phyloP scores from a whole-genome alignment of 139 green algal genomes.

The Closterium sp. region DNA sequence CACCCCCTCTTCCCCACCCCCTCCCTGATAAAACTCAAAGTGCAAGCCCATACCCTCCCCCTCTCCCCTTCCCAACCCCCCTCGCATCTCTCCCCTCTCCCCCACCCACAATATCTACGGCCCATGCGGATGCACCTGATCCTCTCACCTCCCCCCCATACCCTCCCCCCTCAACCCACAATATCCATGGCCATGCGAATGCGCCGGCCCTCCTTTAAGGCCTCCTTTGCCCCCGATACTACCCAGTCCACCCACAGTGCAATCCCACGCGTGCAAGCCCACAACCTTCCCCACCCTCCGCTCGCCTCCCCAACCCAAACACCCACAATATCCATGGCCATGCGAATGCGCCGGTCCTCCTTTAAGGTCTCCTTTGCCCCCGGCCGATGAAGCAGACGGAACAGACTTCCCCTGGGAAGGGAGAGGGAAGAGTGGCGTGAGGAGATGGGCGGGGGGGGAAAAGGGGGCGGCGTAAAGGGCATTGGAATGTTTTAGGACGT shows the following conservation, averaged over 20 bases:
- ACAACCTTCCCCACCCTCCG: too few species aligned
- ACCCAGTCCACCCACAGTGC: too few species aligned
- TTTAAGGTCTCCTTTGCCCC: not conserved
- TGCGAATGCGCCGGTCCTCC: constrained; percentile 37
- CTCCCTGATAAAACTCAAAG: too few species aligned
- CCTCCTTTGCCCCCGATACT: not conserved
- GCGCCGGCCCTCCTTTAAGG: not conserved
- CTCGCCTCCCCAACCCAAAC: not conserved
- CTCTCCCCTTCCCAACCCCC: too few species aligned
- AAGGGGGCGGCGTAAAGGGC: not conserved
- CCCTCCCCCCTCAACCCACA: not conserved
- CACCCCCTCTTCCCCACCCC: too few species aligned
- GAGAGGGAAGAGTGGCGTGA: not conserved
- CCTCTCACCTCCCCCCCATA: too few species aligned
- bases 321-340: constrained; percentile 48
- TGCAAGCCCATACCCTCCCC: too few species aligned
- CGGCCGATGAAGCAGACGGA: constrained; percentile 37
- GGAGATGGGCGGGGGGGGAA: not conserved
- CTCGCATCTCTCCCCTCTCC: too few species aligned
- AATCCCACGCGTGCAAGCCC: too few species aligned
- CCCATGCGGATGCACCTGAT: too few species aligned
- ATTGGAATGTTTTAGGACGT: too few species aligned
- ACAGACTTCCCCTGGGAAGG: constrained; percentile 38
- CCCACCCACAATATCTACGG: too few species aligned
- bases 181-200: constrained; percentile 39